A percentile compares a stretch with the other conserved stretches of the same genome.
Conservation (phyloP, 441 rosid genomes). For the Euphorbia schlechtendalii region DNA sequence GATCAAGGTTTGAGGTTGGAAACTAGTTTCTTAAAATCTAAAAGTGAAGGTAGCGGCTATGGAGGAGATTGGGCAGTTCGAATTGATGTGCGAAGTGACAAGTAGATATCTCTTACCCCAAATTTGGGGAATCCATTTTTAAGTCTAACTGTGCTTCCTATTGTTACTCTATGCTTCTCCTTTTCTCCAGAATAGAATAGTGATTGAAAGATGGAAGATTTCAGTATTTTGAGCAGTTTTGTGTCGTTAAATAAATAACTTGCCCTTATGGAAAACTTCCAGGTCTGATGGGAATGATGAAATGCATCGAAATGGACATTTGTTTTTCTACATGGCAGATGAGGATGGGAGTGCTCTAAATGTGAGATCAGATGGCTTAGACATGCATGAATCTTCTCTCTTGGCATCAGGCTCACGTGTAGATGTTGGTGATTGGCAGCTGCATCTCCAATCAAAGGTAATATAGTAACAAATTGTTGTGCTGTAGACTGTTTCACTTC, state of each 20-base stretch:
- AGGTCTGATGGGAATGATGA: conserved; percentile 41
- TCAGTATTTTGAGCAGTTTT: not conserved
- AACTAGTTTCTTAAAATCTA: conserved; percentile 84
- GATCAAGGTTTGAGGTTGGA: conserved; percentile 66
- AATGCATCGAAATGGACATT: conserved; percentile 53
- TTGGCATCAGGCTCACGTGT: conserved; percentile 74
- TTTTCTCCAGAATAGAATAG: not conserved
- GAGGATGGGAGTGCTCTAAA: conserved; percentile 71
- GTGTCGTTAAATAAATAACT: not conserved
- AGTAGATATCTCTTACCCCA: conserved; percentile 35
- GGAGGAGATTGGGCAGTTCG: conserved; percentile 98
- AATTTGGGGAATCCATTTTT: conserved; percentile 8
- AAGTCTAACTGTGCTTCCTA: not conserved
- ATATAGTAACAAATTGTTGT: conserved; percentile 11
- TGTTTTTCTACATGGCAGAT: conserved; percentile 91
- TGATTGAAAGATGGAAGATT: not conserved
- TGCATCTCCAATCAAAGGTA: conserved; percentile 78
- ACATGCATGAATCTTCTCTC: conserved; percentile 46
- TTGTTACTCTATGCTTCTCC: not conserved
- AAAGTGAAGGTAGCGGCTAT: conserved; percentile 62
- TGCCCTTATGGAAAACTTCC: conserved; percentile 19
- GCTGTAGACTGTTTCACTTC: conserved; percentile 7
- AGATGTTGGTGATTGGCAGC: conserved; percentile 85
- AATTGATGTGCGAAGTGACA: conserved; percentile 43
- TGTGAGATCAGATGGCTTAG: conserved; percentile 39